These are phyloP conservation scores for Volvariella surrecta DNA, from an alignment of 1,284 basidiomycete genomes.

Conservation along the genomic window DNA sequence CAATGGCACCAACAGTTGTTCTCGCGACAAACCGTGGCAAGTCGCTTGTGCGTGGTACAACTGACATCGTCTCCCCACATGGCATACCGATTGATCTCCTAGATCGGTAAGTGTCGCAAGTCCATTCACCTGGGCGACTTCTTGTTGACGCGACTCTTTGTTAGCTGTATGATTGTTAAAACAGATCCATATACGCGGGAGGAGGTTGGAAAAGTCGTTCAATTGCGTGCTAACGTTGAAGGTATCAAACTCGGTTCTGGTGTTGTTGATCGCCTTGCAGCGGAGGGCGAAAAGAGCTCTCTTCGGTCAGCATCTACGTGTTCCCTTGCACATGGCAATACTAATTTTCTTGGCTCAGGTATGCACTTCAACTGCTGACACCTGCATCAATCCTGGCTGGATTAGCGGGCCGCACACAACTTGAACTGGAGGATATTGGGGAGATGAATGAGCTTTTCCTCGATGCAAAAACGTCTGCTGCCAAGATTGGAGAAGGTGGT, in stretches of 20 bases:
- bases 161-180: constrained; percentile 93
- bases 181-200: constrained; percentile 81
- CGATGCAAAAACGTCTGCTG: constrained; percentile 81
- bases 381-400: constrained; percentile 87
- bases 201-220: constrained; percentile 84
- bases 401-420: constrained; percentile 71
- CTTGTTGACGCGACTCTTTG: constrained; percentile 1
- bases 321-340: constrained; percentile 3
- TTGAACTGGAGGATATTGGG: constrained; percentile 79
- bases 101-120: constrained; percentile 55
- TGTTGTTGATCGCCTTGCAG: constrained; percentile 77
- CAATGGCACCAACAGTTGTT: constrained; percentile 96
- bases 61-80: constrained; percentile 87
- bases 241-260: constrained; percentile 71
- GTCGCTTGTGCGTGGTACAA: constrained; percentile 86
- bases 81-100: constrained; percentile 92
- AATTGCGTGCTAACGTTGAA: constrained; percentile 82
- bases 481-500: constrained; percentile 38
- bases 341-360: constrained; percentile 37
- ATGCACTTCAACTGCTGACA: constrained; percentile 86
- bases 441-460: constrained; percentile 94
- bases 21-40: constrained; percentile 95
- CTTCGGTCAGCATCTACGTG: constrained; percentile 51
- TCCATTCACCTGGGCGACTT: constrained; percentile 6
- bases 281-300: constrained; percentile 79